Conservation (phyloP, 371 early-diverging fungal species). For the Mycotypha africana region DNA sequence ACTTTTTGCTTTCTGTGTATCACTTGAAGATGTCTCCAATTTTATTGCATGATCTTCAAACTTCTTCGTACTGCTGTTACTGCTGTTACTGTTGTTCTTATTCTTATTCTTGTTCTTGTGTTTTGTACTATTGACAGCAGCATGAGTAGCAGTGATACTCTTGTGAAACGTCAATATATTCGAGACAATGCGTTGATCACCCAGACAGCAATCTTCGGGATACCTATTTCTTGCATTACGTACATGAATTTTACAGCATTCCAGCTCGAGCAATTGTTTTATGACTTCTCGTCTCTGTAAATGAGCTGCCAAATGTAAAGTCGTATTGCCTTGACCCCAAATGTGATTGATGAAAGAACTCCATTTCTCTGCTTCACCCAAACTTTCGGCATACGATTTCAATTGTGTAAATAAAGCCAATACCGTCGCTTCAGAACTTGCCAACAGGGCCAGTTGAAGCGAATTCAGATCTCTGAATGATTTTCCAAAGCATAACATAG, state of each 20-base stretch:
- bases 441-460: conserved; percentile 16
- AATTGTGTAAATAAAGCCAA: conserved; percentile 9
- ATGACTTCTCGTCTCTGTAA: conserved; percentile 62
- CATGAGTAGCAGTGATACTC: too few relatives aligned
- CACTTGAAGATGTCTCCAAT: too few relatives aligned
- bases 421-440: conserved; percentile 11
- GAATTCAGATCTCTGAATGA: conserved; percentile 14
- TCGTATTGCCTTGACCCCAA: conserved; percentile 67
- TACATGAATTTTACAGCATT: conserved; percentile 46
- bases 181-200: conserved; percentile 38
- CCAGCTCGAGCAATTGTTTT: conserved; percentile 52
- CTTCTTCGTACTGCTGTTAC: too few relatives aligned
- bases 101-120: neutral
- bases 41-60: too few relatives aligned
- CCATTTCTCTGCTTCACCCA: neutral
- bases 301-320: conserved; percentile 68
- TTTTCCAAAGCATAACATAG: conserved; percentile 10
- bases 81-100: too few relatives aligned
- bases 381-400: conserved; percentile 3
- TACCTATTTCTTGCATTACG: conserved; percentile 52
- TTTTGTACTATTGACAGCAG: neutral
- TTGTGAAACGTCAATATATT: conserved; percentile 1
- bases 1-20: too few relatives aligned
- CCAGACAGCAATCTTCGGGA: conserved; percentile 62
- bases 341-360: conserved; percentile 54